Conservation (phyloP, 1,139 yeast genomes). For the Blastobotrys aristatus region DNA sequence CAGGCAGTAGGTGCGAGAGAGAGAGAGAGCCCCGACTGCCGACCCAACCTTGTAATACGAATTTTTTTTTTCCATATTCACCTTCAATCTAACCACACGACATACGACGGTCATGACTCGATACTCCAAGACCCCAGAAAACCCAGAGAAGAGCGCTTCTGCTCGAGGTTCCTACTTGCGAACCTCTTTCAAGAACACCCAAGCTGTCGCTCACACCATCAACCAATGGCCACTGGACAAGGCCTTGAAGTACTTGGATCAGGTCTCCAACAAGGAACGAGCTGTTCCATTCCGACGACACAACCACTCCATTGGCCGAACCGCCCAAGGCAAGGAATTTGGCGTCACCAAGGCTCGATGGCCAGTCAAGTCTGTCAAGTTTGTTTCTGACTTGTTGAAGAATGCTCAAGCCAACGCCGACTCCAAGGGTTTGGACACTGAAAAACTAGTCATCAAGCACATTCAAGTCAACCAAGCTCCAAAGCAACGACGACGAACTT, state of each 20-base stretch:
- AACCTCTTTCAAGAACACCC: constrained; percentile 99
- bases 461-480: constrained; percentile 99
- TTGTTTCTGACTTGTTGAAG: constrained; percentile 87
- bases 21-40: no score
- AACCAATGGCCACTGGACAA: constrained; percentile 95
- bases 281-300: constrained; percentile 99
- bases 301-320: constrained; percentile 95
- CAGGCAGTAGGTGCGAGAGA: no score
- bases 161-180: constrained; percentile 99
- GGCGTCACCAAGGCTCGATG: constrained; percentile 99
- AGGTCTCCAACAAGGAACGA: constrained; percentile 97
- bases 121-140: constrained; percentile 98
- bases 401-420: constrained; percentile 99
- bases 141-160: constrained; percentile 99
- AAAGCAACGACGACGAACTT: constrained; percentile 99
- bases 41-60: no score
- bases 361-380: constrained; percentile 99
- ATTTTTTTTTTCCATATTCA: no score
- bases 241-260: constrained; percentile 95
- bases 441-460: constrained; percentile 92
- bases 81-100: constrained; percentile 1
- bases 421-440: constrained; percentile 95
- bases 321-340: constrained; percentile 99
- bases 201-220: constrained; percentile 98
- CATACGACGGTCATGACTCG: constrained; percentile 52